Conservation (phyloP, 2,329 filamentous ascomycete genomes). For the Fusarium sp. region DNA sequence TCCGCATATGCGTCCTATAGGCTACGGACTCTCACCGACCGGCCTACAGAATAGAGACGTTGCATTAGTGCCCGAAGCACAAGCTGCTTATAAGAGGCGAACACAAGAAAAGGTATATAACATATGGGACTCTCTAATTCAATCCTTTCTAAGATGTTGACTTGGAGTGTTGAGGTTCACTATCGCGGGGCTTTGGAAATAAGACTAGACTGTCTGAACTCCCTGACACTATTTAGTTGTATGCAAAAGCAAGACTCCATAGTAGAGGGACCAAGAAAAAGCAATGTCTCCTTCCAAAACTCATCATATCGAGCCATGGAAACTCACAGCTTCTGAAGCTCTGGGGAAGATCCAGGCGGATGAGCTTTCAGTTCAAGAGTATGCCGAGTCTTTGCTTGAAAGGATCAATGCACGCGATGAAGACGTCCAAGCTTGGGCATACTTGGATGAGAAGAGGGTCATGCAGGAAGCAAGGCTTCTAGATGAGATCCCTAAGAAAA, state of each 20-base stretch:
- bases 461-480: constrained; percentile 58
- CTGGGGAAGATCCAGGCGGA: constrained; percentile 50
- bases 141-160: neutral
- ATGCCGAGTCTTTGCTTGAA: constrained; percentile 56
- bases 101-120: neutral
- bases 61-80: constrained; percentile 5
- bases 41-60: constrained; percentile 1
- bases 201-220: neutral
- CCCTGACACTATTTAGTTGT: neutral
- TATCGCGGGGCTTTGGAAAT: neutral
- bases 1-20: constrained; percentile 12
- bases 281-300: constrained; percentile 26
- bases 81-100: neutral
- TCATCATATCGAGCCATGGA: constrained; percentile 26
- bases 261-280: neutral
- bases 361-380: constrained; percentile 58
- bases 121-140: neutral
- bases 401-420: constrained; percentile 55
- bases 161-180: neutral
- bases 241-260: neutral
- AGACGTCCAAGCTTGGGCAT: constrained; percentile 60
- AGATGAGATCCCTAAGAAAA: constrained; percentile 56
- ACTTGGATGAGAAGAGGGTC: constrained; percentile 54
- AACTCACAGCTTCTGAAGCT: constrained; percentile 54
- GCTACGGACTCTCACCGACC: constrained; percentile 11